Evolutionary conservation across 768 basidiomycete species (phyloP).

Genomic region (Mrakia gelida): DNA sequence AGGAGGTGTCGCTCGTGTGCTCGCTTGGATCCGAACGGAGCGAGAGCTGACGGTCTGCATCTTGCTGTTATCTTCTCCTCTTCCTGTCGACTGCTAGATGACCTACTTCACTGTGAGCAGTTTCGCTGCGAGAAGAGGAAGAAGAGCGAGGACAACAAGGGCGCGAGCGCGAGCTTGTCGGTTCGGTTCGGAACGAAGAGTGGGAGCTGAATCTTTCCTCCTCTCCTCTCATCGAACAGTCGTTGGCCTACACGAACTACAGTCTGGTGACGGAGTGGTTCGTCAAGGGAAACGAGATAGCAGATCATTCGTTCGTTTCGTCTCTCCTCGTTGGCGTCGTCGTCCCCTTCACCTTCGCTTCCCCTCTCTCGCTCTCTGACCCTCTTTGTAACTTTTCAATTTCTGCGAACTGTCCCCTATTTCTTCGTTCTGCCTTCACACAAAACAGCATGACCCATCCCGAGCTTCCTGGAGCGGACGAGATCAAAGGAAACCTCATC

Average conservation of each 20-base stretch:
- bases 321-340: neutral
- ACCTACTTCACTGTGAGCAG: conserved; percentile 1
- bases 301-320: conserved; percentile 62
- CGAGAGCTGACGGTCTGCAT: neutral
- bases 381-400: neutral
- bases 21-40: neutral
- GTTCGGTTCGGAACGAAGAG: no score
- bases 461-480: conserved; percentile 50
- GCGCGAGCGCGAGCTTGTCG: no score
- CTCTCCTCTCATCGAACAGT: conserved; percentile 35
- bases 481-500: conserved; percentile 73
- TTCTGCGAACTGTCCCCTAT: conserved; percentile 2
- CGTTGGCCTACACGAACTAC: conserved; percentile 57
- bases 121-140: neutral
- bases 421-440: neutral
- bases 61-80: no score
- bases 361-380: no score
- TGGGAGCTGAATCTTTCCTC: no score
- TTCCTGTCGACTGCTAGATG: conserved; percentile 46
- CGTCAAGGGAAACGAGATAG: conserved; percentile 78
- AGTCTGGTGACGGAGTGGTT: conserved; percentile 73
- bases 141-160: neutral
- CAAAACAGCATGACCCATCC: conserved; percentile 69
- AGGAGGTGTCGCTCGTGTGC: no score
- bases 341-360: neutral